phyloP scores from a whole-genome alignment of 805 yeast genomes.

The Wickerhamiella spandovensis region DNA sequence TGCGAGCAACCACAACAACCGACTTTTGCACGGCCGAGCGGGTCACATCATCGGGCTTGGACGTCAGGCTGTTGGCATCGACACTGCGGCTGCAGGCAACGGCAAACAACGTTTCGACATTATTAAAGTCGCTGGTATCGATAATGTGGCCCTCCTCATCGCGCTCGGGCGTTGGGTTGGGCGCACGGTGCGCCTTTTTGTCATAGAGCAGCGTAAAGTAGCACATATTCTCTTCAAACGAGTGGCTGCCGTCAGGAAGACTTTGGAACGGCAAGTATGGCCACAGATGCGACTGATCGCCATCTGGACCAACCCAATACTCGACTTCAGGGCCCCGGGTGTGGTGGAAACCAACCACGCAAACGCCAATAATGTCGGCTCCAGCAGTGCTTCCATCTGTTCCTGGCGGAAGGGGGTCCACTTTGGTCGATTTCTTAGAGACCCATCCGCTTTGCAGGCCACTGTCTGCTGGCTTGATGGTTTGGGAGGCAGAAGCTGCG shows the following conservation, averaged over 20 bases:
- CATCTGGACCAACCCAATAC: conserved; percentile 56
- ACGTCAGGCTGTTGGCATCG: conserved; percentile 43
- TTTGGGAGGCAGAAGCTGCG: no score
- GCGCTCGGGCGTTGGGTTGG: conserved; percentile 29
- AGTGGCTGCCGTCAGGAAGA: conserved; percentile 89
- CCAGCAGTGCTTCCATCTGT: neutral
- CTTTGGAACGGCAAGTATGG: conserved; percentile 88
- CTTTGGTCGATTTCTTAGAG: neutral
- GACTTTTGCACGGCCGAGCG: conserved; percentile 87
- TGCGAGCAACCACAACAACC: conserved; percentile 69
- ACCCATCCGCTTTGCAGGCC: neutral
- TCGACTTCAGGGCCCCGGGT: conserved; percentile 89
- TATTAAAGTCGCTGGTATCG: conserved; percentile 28
- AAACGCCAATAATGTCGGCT: conserved; percentile 53
- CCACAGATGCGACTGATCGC: conserved; percentile 43
- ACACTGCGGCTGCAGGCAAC: conserved; percentile 87
- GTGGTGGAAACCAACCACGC: conserved; percentile 89
- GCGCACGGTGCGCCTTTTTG: conserved; percentile 33
- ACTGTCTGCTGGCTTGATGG: neutral
- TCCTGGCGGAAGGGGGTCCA: neutral
- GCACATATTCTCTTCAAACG: conserved; percentile 85
- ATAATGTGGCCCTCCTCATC: conserved; percentile 29
- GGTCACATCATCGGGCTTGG: conserved; percentile 43
- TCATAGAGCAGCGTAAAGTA: conserved; percentile 76
- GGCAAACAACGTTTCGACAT: conserved; percentile 71